A percentile compares a stretch with the other conserved stretches of the same genome.
Evolutionary conservation across 2,329 filamentous ascomycete species (phyloP).

Genomic region (Aspergillus sp.): DNA sequence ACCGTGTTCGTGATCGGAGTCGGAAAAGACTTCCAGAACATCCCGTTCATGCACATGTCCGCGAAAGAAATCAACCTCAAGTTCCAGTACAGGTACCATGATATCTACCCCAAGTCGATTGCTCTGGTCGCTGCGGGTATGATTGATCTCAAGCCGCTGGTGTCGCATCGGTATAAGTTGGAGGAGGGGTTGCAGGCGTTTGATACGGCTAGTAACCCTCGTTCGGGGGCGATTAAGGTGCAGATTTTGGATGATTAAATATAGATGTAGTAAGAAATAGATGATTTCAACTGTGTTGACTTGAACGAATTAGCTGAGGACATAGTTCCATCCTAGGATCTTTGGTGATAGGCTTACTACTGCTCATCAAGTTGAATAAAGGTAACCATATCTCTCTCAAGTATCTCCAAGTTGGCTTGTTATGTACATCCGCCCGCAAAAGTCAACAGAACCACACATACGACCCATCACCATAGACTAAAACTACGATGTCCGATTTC

Average conservation of each 20-base stretch:
- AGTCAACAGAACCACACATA: no score
- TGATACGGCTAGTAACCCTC: slow-evolving; percentile 38
- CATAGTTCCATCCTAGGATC: no score
- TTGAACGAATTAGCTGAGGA: no score
- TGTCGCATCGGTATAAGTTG: slow-evolving; percentile 41
- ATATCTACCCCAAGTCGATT: slow-evolving; percentile 28
- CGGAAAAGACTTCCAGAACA: slow-evolving; percentile 24
- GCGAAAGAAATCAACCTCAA: slow-evolving; percentile 22
- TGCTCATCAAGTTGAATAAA: no score
- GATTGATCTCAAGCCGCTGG: slow-evolving; percentile 41
- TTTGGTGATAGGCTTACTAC: no score
- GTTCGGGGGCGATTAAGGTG: slow-evolving; percentile 38
- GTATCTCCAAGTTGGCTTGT: no score
- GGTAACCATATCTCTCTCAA: no score
- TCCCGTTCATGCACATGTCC: slow-evolving; percentile 25
- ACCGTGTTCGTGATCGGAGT: slow-evolving; percentile 23
- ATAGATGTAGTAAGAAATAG: no score
- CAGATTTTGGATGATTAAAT: slow-evolving; percentile 25
- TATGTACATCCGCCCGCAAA: no score
- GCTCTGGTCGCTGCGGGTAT: slow-evolving; percentile 35
- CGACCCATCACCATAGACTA: no score
- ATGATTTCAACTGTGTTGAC: no score
- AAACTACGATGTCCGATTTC: no score
- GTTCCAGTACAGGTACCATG: slow-evolving; percentile 24
- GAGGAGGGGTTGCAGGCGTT: slow-evolving; percentile 42